These are phyloP conservation scores for Trichophyton benhamiae DNA, from an alignment of 2,329 filamentous ascomycete genomes.

Conservation along the genomic window DNA sequence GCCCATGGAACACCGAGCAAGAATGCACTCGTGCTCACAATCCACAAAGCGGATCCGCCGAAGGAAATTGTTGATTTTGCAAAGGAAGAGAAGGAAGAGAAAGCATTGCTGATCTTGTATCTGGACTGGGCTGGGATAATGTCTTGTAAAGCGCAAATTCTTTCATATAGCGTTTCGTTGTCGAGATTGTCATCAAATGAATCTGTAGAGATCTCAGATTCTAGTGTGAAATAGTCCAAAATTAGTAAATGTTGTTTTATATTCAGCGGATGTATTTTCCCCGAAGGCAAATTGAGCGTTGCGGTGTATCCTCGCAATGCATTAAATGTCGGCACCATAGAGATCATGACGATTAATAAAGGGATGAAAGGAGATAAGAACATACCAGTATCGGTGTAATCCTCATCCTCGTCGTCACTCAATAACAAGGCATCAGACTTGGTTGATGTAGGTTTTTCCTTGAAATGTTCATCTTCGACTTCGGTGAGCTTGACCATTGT, in stretches of 20 bases:
- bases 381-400: conserved; percentile 83
- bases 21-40: conserved; percentile 78
- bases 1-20: conserved; percentile 88
- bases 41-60: conserved; percentile 78
- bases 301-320: not conserved
- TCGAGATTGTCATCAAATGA: conserved; percentile 52
- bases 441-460: conserved; percentile 50
- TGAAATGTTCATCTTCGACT: conserved; percentile 92
- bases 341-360: not conserved
- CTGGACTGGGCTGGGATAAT: conserved; percentile 63
- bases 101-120: conserved; percentile 51
- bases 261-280: not conserved
- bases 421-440: conserved; percentile 44
- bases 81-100: conserved; percentile 34
- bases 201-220: conserved; percentile 75
- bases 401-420: conserved; percentile 49
- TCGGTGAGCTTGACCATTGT: conserved; percentile 90
- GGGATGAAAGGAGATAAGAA: not conserved
- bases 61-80: conserved; percentile 43
- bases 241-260: not conserved
- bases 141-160: conserved; percentile 60
- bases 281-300: no score
- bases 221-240: conserved; percentile 30
- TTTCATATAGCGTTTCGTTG: conserved; percentile 52
- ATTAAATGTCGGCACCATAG: not conserved